Base-by-base conservation (phyloP, 768 basidiomycete genomes). In the Mycena sanguinolenta region DNA sequence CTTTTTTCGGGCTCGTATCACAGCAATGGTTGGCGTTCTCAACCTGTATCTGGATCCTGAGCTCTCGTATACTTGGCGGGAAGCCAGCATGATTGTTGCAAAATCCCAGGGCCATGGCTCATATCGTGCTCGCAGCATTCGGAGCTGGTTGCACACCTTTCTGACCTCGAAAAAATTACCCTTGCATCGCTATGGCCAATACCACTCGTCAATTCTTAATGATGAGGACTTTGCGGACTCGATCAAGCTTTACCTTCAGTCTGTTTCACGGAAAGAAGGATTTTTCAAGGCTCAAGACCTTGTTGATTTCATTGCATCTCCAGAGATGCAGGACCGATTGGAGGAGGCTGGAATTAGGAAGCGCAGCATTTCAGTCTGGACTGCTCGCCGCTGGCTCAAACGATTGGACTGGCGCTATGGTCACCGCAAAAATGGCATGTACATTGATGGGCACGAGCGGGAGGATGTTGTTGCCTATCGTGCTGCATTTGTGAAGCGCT, bases 401-500 rank as follows among this genome's bases (percentile, higher is more conserved):
- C 78, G 74, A 13, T 49, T 84, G 10, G 78, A 75, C 3, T 84
- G 75, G 70, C 76, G 73, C 0, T 85, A 77, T 67, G 34, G 50
- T 1, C 49, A 69, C 17, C 74, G 75, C 30, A 63, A 74, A 25
- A 82, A 79, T 30, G 82, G 81, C 2, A 79, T 79, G 77, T 85
- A 83, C 53, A 71, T 80, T 52, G 82, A 84, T 73, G 79, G 84
- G 0, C 82, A 84, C 73, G 79, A 84, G 58, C 46, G 75, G 0
- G 76, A 78, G 30, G 83, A 85, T 77, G 80, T 85, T 25, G 78
- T 82, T 0, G 54, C 67, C 9, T 84, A 84, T 58, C 72, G 72
- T 5, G 70, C 80, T 7, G 62, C 69, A 14, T 80, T 81, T 58
- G 49, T 77, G 3, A 32, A 71, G 49, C 66, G 69, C 8, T 79